Evolutionary conservation across 2,329 filamentous ascomycete genomes (phyloP).

Genomic region (Colletotrichum sp.): DNA sequence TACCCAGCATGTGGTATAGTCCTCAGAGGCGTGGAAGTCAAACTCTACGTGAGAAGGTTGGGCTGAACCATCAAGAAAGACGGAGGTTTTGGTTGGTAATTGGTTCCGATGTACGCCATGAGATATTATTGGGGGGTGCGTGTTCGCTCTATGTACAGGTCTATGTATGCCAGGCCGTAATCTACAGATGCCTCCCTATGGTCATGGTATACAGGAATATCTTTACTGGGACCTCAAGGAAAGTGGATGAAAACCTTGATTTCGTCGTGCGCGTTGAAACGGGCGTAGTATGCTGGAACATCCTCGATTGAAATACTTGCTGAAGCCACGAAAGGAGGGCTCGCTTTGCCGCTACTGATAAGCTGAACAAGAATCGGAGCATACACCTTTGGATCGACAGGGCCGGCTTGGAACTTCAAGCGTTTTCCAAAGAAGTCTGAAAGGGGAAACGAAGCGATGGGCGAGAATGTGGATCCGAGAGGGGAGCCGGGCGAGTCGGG

Average conservation of each 20-base stretch:
- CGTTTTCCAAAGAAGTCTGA: constrained; percentile 21
- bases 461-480: not conserved
- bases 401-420: constrained; percentile 10
- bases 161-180: not conserved
- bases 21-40: not conserved
- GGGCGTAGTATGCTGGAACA: constrained; percentile 24
- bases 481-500: constrained; percentile 22
- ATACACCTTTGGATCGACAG: not conserved
- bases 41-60: not conserved
- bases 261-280: constrained; percentile 26
- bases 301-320: constrained; percentile 21
- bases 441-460: constrained; percentile 22
- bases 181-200: not conserved
- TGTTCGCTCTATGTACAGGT: not conserved
- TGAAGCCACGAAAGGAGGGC: constrained; percentile 30
- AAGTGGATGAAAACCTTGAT: constrained; percentile 24
- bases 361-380: constrained; percentile 21
- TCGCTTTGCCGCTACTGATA: constrained; percentile 24
- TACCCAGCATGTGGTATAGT: not conserved
- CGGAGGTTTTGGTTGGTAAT: not conserved
- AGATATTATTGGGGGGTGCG: not conserved
- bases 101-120: too few relatives aligned
- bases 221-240: not conserved
- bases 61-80: not conserved
- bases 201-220: not conserved